phyloP scores from a whole-genome alignment of 169 alveolate species.

The Pseudocohnilembus persalinus region DNA sequence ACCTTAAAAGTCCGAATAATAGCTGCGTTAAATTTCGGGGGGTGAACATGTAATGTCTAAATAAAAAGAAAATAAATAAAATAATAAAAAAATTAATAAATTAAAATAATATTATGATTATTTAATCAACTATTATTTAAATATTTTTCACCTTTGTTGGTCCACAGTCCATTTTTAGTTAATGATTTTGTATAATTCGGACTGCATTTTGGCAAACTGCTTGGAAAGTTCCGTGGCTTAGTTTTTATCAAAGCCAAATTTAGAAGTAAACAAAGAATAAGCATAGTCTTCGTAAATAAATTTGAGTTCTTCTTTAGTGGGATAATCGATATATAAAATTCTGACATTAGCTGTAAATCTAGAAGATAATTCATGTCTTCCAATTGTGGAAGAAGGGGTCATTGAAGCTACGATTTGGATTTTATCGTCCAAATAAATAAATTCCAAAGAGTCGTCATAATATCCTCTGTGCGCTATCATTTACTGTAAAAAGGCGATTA shows the following conservation, averaged over 20 bases:
- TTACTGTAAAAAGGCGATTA: slow-evolving; percentile 89
- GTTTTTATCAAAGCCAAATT: slow-evolving; percentile 8
- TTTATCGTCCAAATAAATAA: slow-evolving; percentile 84
- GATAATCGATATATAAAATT: slow-evolving; percentile 82
- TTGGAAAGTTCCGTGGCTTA: slow-evolving; percentile 33
- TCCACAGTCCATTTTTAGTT: slow-evolving; percentile 82
- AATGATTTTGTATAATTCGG: slow-evolving; percentile 72
- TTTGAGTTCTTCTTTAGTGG: slow-evolving; percentile 83
- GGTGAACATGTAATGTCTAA: slow-evolving; percentile 90
- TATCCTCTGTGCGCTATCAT: slow-evolving; percentile 89
- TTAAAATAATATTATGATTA: too few relatives aligned
- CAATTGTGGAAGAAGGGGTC: slow-evolving; percentile 92
- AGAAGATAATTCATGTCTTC: slow-evolving; percentile 88
- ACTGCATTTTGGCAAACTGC: slow-evolving; percentile 66
- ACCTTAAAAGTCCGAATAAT: slow-evolving; percentile 82
- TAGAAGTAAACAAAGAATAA: slow-evolving; percentile 56
- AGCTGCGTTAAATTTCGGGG: slow-evolving; percentile 89
- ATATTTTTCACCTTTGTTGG: too few relatives aligned
- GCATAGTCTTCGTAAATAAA: slow-evolving; percentile 71
- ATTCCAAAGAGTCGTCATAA: slow-evolving; percentile 91
- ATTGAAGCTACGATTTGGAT: slow-evolving; percentile 89
- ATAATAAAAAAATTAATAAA: too few relatives aligned
- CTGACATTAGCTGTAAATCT: slow-evolving; percentile 93
- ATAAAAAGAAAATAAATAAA: too few relatives aligned
- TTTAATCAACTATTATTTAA: too few relatives aligned